Base-by-base conservation (phyloP, 2,329 filamentous ascomycete species). In the Epichloe sp. region DNA sequence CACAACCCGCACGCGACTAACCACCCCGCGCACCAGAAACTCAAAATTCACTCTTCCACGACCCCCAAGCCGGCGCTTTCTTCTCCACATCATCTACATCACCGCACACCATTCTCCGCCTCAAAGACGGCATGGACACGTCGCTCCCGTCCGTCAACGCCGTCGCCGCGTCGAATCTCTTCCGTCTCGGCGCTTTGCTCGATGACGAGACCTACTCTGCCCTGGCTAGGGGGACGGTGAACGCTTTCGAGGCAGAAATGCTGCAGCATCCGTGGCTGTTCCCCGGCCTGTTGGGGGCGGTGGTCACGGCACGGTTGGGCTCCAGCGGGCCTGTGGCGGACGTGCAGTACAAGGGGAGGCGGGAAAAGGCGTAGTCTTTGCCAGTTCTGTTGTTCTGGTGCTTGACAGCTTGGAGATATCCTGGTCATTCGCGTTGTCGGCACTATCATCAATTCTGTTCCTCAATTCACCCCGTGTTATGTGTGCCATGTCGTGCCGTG, bases 91-190 rank as follows among this genome's bases (percentile, higher is more conserved):
- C 76, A 4, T 69, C 72, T 12, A 68, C 75, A 42, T 80, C 83
- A 10, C 71, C 81, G 0, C 80, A 89, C 60, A 77, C 85, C 31
- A 83, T 96, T 53, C 79, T 97, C 54, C 84, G 91, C 23, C 78
- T 96, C 47, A 98, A 98, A 68, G 88, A 94, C 55, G 93, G 89
- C 56, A 96, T 96, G 78, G 93, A 98, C 66, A 88, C 88, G 5
- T 84, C 88, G 1, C 85, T 93, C 54, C 93, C 93, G 0, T 93
- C 88, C 0, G 85, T 87, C 48, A 98, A 98, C 63, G 88, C 88
- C 40, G 79, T 91, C 5, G 85, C 86, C n/a, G 86, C 88, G 0
- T 77, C 80, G 15, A 97, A 97, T 62, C 72, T 97, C n/a, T 86
- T 93, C 68, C 82, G 88, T 0, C 78, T 97, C 4, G 80, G 80